These are phyloP conservation scores for Mortierella hygrophila DNA, from an alignment of 192 early-diverging fungal species.

Conservation along the genomic window DNA sequence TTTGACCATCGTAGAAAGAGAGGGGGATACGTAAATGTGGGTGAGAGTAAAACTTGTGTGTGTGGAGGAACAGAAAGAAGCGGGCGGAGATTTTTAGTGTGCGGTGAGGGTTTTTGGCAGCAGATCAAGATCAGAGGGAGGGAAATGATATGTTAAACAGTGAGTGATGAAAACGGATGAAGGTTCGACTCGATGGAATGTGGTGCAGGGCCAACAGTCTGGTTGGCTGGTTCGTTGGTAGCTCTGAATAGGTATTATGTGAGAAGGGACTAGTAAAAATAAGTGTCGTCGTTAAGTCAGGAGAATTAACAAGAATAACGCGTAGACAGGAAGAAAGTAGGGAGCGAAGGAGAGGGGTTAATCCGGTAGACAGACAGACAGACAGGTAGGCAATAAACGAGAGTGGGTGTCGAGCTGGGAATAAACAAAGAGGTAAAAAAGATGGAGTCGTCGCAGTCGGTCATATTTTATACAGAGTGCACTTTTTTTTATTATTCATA, in stretches of 20 bases:
- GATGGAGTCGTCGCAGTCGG: neutral
- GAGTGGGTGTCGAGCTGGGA: neutral
- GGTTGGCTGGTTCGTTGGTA: neutral
- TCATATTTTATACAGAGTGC: neutral
- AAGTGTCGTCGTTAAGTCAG: neutral
- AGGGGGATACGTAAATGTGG: neutral
- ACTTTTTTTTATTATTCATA: neutral
- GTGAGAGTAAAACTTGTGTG: neutral
- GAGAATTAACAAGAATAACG: neutral
- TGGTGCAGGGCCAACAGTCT: neutral
- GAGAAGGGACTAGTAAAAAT: neutral
- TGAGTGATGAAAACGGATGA: neutral
- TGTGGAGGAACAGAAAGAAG: neutral
- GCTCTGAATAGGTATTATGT: neutral
- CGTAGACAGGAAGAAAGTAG: neutral
- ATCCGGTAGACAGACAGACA: neutral
- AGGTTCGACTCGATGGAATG: conserved; percentile 3
- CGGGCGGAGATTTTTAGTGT: too few species aligned
- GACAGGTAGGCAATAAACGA: neutral
- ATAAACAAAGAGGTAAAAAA: neutral
- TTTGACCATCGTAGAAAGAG: neutral
- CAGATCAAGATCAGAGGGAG: neutral
- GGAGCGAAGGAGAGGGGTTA: neutral
- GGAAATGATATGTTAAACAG: neutral
- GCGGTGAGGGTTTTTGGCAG: neutral